These are phyloP conservation scores for Trypanosoma caninum DNA, from an alignment of 208 protist species.

Conservation along the genomic window DNA sequence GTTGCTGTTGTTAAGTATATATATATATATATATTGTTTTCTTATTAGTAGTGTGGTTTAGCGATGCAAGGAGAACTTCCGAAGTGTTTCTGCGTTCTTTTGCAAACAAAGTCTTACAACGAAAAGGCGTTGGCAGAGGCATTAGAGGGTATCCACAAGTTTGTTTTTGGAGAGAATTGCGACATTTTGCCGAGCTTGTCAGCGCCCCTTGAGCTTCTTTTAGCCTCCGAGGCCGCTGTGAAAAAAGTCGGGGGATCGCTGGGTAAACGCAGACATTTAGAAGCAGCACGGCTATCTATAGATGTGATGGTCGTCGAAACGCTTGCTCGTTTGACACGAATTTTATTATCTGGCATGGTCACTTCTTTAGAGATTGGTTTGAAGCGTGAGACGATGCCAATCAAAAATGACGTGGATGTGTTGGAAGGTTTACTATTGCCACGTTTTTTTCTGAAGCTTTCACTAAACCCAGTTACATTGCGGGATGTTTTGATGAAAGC, in stretches of 20 bases:
- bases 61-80: conserved; percentile 23
- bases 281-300: conserved; percentile 5
- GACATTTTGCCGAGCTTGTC: neutral
- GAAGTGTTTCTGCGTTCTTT: conserved; percentile 14
- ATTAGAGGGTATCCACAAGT: conserved; percentile 13
- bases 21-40: neutral
- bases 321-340: conserved; percentile 22
- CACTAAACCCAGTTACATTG: conserved; percentile 10
- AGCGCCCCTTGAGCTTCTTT: conserved; percentile 8
- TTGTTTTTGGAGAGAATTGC: conserved; percentile 16
- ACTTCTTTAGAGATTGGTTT: neutral
- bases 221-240: conserved; percentile 10
- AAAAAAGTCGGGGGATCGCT: conserved; percentile 9
- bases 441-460: conserved; percentile 27
- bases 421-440: conserved; percentile 22
- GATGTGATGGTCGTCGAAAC: conserved; percentile 20
- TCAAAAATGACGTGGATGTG: conserved; percentile 16
- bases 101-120: conserved; percentile 2
- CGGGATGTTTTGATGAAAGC: conserved; percentile 22
- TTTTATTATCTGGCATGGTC: conserved; percentile 19
- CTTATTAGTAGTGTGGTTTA: conserved; percentile 2
- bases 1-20: neutral
- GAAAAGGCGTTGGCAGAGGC: conserved; percentile 1
- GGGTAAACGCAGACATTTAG: conserved; percentile 5
- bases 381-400: neutral